These are phyloP conservation scores for Trypanosoma scelopori DNA, from an alignment of 208 protist species.

Conservation along the genomic window DNA sequence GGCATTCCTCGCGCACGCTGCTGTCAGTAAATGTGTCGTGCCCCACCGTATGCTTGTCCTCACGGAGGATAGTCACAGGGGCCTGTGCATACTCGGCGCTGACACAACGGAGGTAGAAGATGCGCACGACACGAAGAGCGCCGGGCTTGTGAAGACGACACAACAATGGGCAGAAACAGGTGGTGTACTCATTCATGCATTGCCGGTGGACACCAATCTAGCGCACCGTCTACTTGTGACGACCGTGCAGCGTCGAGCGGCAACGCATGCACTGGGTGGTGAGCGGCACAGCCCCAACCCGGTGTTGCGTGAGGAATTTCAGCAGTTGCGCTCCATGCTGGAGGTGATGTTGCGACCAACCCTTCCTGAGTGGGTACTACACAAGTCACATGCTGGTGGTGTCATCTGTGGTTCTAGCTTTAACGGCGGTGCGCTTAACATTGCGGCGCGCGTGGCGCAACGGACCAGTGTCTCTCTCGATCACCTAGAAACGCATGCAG, in stretches of 20 bases:
- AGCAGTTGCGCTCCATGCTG: constrained; percentile 38
- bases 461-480: constrained; percentile 54
- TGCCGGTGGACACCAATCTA: constrained; percentile 48
- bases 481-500: constrained; percentile 67
- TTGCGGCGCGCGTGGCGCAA: constrained; percentile 78
- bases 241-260: constrained; percentile 51
- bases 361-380: constrained; percentile 61
- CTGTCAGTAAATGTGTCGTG: constrained; percentile 56
- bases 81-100: constrained; percentile 44
- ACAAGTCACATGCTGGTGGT: constrained; percentile 59
- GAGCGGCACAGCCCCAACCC: constrained; percentile 66
- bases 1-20: constrained; percentile 67
- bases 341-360: constrained; percentile 34
- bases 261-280: constrained; percentile 14
- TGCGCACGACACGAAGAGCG: background rate
- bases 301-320: constrained; percentile 61
- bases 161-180: background rate
- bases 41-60: constrained; percentile 67
- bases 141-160: constrained; percentile 1
- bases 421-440: constrained; percentile 77
- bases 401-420: constrained; percentile 63
- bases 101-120: constrained; percentile 43
- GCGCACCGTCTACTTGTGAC: constrained; percentile 67
- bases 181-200: constrained; percentile 36
- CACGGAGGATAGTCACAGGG: constrained; percentile 49